Conservation (phyloP, 169 alveolate species). For the Eimeria sp. region DNA sequence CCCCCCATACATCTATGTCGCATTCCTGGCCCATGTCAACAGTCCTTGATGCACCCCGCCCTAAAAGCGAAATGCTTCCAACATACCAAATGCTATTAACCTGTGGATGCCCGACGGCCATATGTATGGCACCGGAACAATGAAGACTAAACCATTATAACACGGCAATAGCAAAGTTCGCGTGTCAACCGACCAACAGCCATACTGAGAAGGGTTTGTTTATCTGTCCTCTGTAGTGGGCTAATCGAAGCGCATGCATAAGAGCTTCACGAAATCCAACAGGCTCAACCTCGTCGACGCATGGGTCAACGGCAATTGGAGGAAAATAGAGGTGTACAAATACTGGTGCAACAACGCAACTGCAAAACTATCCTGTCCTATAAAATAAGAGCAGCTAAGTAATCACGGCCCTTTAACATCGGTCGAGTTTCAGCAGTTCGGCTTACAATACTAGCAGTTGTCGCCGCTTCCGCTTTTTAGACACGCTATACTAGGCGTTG, state of each 20-base stretch:
- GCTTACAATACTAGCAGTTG: neutral
- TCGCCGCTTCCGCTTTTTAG: neutral
- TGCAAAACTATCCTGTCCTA: neutral
- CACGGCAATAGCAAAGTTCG: neutral
- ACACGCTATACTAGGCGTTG: neutral
- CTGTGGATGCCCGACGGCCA: neutral
- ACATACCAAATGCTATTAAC: too few relatives aligned
- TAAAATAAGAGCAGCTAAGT: constrained; percentile 11
- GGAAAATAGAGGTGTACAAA: neutral
- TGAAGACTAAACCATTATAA: neutral
- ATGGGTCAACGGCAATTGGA: neutral
- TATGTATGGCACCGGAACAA: neutral
- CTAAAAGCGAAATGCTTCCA: too few relatives aligned
- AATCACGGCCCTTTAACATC: neutral
- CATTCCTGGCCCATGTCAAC: neutral
- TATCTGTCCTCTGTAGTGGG: neutral
- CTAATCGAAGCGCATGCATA: neutral
- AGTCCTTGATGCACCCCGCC: neutral
- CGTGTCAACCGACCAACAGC: neutral
- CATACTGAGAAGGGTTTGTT: neutral
- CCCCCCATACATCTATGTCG: neutral
- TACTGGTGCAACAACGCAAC: neutral
- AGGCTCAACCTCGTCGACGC: neutral
- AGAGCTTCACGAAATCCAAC: neutral
- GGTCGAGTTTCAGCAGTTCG: neutral